Base-by-base conservation (phyloP, 331 rosid genomes). In the Dryas integrifolia region DNA sequence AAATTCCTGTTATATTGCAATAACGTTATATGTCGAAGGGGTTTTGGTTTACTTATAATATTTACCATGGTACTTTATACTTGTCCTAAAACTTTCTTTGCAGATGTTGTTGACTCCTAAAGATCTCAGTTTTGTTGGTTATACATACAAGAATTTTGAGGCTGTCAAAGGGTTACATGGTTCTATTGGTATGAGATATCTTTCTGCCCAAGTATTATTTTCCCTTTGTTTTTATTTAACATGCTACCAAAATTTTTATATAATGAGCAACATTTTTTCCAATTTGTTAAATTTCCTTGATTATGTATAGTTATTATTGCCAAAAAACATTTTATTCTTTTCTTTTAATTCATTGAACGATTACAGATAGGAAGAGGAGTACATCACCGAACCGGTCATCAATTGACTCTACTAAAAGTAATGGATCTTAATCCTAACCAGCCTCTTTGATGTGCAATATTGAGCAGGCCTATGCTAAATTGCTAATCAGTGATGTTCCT, bases 121-220 rank as follows among this genome's bases (percentile, higher is more conserved):
- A 83, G 97, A 93, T 89, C 94, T 93, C 67, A 93, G 81, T 84
- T 93, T 93, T 78, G 98, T 93, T 83, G 98, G 98, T 67, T 93
- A 93, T 82, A 90, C 98, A 50, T 93, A 90, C 81, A 93, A 93
- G 83, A 90, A 93, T 59, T 93, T 93, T 69, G 97, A 92, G 40
- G 98, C 97, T 60, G 85, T 90, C 76, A 91, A 87, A 79, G 97
- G 96, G 56, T 72, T 70, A 24, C 84, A 6, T 48, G 92, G 62
- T 48, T 77, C 96, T 70, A n/a, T 57, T 51, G 96, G 98, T 91
- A 84, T 13, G 81, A 44, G 35, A 53, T 81, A 60, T 48, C 58
- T 10, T 72, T 63, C 49, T 69, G 61, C 70, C 24, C 2, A 12
- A 66, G 66, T 58, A 59, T 57, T 43, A 51, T 41, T 73, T 69